Base-by-base conservation (phyloP, 257 asterid species). In the Salvia splendens region DNA sequence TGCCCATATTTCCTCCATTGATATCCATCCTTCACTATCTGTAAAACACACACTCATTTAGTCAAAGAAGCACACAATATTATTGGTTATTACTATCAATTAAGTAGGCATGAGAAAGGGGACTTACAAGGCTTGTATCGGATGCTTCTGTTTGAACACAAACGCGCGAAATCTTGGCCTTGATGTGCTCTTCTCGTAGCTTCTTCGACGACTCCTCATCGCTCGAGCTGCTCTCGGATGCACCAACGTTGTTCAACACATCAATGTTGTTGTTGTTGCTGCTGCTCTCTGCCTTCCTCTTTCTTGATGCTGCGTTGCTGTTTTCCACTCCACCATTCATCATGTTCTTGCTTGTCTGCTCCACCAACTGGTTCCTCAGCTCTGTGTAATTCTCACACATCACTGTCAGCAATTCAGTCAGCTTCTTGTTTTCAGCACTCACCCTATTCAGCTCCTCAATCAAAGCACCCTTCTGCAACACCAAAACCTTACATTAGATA, bases 81-180 rank as follows among this genome's bases (percentile, higher is more conserved):
- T 46, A 3, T 24, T 24, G 1, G 3, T 24, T 0, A 24, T 2
- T 15, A 28, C 11, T 28, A 10, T 7, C 0, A 12, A 12, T 5
- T 15, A 2, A 14, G 12, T 4, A 16, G 8, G 9, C 42, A 38
- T 38, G 7, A 32, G 5, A 38, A 42, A n/a, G 38, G 64, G 38
- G 54, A 80, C 97, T 82, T 77, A 94, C 99, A 20, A 91, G 97
- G 95, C 87, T 84, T 33, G 91, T 74, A 75, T 94, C 99, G 9
- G 97, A 86, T 48, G 96, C 80, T 69, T 87, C 96, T 0, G 98
- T 85, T 75, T 79, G 73, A 0, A 75, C 77, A 49, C 33, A 78
- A 81, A 82, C 79, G 16, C 81, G 76, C 14, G 93, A 76, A 75
- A 84, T 74, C 81, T 82, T 88, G 5, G 95, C 61, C 61, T 90